These are phyloP conservation scores for Salvia hispanica DNA, from an alignment of 257 asterid genomes.

Conservation along the genomic window DNA sequence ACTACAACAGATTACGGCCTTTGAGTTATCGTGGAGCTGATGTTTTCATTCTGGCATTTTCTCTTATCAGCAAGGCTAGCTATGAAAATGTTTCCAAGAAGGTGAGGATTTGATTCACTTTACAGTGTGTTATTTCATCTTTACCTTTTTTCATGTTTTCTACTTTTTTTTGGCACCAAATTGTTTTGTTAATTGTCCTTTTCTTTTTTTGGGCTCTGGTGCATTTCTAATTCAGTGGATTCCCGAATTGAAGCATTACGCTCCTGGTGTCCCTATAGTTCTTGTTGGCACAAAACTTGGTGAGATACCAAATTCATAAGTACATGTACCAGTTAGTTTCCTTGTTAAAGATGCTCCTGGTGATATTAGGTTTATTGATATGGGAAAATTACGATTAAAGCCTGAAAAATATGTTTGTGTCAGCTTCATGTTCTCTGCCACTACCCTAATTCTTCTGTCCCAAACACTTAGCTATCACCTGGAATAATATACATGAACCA, in stretches of 20 bases:
- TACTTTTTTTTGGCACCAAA: background rate
- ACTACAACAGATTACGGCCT: conserved; percentile 74
- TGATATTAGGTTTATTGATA: background rate
- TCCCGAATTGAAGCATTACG: conserved; percentile 79
- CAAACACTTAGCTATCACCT: background rate
- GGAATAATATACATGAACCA: background rate
- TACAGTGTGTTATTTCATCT: background rate
- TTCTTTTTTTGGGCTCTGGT: conserved; percentile 16
- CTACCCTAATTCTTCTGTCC: conserved; percentile 1
- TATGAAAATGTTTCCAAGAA: conserved; percentile 77
- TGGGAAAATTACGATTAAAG: conserved; percentile 8
- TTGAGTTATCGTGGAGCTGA: conserved; percentile 85
- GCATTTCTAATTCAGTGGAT: conserved; percentile 57
- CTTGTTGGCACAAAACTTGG: conserved; percentile 86
- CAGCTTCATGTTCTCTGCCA: conserved; percentile 17
- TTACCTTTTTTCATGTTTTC: conserved; percentile 7
- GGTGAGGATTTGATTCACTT: conserved; percentile 39
- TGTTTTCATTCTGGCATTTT: conserved; percentile 75
- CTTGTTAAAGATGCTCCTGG: background rate
- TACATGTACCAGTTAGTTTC: conserved; percentile 16
- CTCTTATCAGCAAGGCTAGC: conserved; percentile 76
- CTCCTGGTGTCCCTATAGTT: conserved; percentile 79
- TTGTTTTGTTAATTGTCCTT: conserved; percentile 15
- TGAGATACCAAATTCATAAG: conserved; percentile 33
- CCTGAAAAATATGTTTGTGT: conserved; percentile 3